Evolutionary conservation across 257 asterid species (phyloP).

Genomic region (Henckelia pumila): DNA sequence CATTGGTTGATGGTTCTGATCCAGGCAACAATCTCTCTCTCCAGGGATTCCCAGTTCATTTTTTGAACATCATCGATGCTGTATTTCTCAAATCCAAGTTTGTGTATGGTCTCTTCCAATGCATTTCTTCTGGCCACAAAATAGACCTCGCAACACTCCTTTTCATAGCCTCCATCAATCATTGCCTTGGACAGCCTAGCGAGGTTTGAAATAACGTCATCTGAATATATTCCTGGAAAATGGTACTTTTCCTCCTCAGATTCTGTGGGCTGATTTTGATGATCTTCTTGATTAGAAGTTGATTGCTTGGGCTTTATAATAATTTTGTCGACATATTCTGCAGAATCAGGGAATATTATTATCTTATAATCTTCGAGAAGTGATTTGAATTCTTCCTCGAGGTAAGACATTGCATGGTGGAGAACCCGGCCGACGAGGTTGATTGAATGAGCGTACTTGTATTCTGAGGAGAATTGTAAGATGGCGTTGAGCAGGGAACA

Average conservation of each 20-base stretch:
- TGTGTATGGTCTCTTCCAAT: slow-evolving; percentile 52
- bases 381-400: slow-evolving; percentile 71
- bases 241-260: slow-evolving; percentile 20
- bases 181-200: slow-evolving; percentile 42
- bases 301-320: slow-evolving; percentile 27
- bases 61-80: slow-evolving; percentile 80
- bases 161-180: slow-evolving; percentile 57
- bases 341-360: slow-evolving; percentile 26
- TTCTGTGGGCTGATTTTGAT: slow-evolving; percentile 25
- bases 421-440: slow-evolving; percentile 57
- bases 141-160: slow-evolving; percentile 66
- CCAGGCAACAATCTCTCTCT: slow-evolving; percentile 72
- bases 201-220: slow-evolving; percentile 35
- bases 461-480: slow-evolving; percentile 39
- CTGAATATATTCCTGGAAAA: slow-evolving; percentile 51
- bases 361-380: slow-evolving; percentile 52
- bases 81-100: slow-evolving; percentile 57
- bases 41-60: slow-evolving; percentile 69
- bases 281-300: slow-evolving; percentile 26
- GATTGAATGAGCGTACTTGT: slow-evolving; percentile 55
- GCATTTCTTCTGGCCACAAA: slow-evolving; percentile 54
- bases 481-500: slow-evolving; percentile 41
- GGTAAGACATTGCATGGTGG: slow-evolving; percentile 64
- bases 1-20: slow-evolving; percentile 45
- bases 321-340: too few species aligned